These are phyloP conservation scores for Septoria linicola DNA, from an alignment of 2,329 filamentous ascomycete genomes.

Conservation along the genomic window DNA sequence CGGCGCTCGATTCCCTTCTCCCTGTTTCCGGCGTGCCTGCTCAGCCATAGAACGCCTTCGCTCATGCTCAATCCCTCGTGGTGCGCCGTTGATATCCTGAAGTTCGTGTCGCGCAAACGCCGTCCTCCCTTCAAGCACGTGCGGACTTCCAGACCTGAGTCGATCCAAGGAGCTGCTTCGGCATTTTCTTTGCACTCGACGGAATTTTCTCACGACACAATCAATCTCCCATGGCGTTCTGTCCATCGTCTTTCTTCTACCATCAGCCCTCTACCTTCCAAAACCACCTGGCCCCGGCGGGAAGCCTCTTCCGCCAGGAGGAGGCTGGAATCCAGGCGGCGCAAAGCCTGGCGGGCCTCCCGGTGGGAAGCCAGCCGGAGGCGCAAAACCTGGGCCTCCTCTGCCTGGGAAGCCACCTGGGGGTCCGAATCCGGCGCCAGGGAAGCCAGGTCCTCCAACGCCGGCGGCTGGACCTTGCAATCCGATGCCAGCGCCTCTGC, in stretches of 20 bases:
- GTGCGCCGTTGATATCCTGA: no score
- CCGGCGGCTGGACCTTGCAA: constrained; percentile 86
- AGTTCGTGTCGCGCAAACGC: no score
- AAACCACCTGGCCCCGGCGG: constrained; percentile 34
- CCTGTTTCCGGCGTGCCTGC: no score
- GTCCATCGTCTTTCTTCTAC: not conserved
- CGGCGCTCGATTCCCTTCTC: not conserved
- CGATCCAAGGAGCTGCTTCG: not conserved
- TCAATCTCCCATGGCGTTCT: no score
- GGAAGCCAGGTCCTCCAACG: constrained; percentile 74
- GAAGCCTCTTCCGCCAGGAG: constrained; percentile 42
- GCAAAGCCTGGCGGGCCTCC: constrained; percentile 32
- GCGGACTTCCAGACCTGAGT: not conserved
- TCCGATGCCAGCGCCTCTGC: constrained; percentile 73
- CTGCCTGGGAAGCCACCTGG: constrained; percentile 37
- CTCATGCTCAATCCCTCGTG: no score
- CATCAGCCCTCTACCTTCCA: constrained; percentile 28
- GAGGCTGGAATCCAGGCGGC: constrained; percentile 68
- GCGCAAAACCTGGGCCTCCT: constrained; percentile 37
- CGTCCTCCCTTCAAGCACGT: no score
- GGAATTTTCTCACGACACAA: no score
- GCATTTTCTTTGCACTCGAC: constrained; percentile 1
- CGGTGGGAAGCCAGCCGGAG: constrained; percentile 32
- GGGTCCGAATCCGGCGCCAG: constrained; percentile 45
- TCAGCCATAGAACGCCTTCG: no score